Evolutionary conservation across 1,284 basidiomycete genomes (phyloP), one percentile per base, ranked within the genome.

Genomic region (Sanghuangporus baumii): DNA sequence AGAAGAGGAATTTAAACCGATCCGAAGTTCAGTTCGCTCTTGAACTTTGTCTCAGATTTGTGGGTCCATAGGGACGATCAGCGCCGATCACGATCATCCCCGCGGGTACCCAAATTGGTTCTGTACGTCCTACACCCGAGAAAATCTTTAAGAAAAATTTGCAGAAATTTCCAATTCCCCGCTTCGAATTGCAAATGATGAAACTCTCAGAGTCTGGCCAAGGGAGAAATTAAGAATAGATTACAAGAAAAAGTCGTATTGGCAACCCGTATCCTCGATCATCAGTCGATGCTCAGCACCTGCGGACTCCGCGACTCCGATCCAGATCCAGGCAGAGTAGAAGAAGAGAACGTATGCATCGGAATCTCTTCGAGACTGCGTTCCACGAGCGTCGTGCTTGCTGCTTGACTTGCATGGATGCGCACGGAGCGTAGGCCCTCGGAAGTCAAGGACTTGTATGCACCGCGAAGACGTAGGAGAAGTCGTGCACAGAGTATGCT

Each of bases 401-500:
- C 31, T 8, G 51, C 11, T 6, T 14, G 26, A n/a, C 40, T 46
- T 18, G 18, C 26, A 31, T 31, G 56, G n/a, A 57, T 31, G 23
- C 43, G 56, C 43, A 46, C 43, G 5, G 59, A 60, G 9, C 40
- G 50, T 4, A 62, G 20, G 7, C 60, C 60, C 18, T 58, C 23
- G 16, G 23, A n/a, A 9, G 61, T 58, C 3, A 58, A 56, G 12
- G 56, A 50, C 23, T 59, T 23, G 36, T 63, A 63, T 31, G 56
- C 61, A 14, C 56, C 61, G 31, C 62, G 62, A 9, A 64, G 18
- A 14, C 58, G 50, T 20, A 64, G 50, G 40, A 64, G 18, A 20
- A 64, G 50, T 18, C 62, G 62, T 7, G 38, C 41, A 36, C 62
- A 64, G 37, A 64, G 58, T 26, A 64, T 55, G 34, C 58, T 64